Conservation (phyloP, 768 basidiomycete species). For the Paxillus involutus region DNA sequence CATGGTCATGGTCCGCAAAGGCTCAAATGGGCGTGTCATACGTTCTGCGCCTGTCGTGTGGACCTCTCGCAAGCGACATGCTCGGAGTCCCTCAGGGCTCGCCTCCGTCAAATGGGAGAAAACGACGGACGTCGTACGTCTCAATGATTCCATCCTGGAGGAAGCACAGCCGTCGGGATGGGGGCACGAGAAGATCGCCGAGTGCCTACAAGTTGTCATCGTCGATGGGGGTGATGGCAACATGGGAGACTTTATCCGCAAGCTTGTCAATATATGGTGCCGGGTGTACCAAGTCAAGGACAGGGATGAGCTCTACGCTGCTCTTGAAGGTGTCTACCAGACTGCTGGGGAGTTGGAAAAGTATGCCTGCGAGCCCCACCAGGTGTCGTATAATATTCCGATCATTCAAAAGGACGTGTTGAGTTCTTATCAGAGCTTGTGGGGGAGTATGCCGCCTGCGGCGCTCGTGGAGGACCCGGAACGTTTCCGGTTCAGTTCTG, state of each 20-base stretch:
- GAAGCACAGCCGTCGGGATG: slow-evolving; percentile 22
- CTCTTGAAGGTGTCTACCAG: slow-evolving; percentile 21
- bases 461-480: slow-evolving; percentile 4
- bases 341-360: slow-evolving; percentile 27
- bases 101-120: slow-evolving; percentile 24
- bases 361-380: slow-evolving; percentile 5
- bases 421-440: slow-evolving; percentile 23
- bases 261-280: slow-evolving; percentile 29
- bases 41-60: slow-evolving; percentile 25
- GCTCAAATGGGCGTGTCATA: slow-evolving; percentile 20
- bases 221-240: slow-evolving; percentile 27
- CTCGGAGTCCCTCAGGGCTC: slow-evolving; percentile 26
- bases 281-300: slow-evolving; percentile 23
- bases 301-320: slow-evolving; percentile 17
- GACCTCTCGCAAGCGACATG: slow-evolving; percentile 28
- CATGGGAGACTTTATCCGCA: slow-evolving; percentile 29
- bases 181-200: slow-evolving; percentile 11
- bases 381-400: slow-evolving; percentile 7
- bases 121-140: slow-evolving; percentile 12
- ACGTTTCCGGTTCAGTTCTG: background rate
- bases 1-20: no score
- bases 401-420: slow-evolving; percentile 18
- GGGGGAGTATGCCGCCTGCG: slow-evolving; percentile 20
- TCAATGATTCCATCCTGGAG: slow-evolving; percentile 23
- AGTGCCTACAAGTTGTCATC: slow-evolving; percentile 32